Evolutionary conservation across 148 eudicot genomes (phyloP).

Genomic region (Limonium bicolor): DNA sequence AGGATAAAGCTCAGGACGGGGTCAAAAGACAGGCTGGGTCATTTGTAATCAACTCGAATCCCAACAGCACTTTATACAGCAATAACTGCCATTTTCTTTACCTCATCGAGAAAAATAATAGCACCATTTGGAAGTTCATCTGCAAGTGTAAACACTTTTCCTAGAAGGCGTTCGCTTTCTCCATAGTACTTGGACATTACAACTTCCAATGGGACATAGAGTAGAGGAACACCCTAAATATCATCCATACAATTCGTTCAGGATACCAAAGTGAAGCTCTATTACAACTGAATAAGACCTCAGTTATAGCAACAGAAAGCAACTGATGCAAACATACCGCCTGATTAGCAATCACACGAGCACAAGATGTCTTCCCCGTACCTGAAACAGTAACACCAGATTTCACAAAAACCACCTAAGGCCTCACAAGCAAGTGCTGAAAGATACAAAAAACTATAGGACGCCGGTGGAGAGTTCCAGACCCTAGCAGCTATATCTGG

Average conservation of each 20-base stretch:
- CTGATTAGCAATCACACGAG: conserved; percentile 92
- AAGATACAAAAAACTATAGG: neutral
- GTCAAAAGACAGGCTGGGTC: no score
- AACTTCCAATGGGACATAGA: conserved; percentile 84
- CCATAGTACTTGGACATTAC: conserved; percentile 94
- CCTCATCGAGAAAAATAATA: conserved; percentile 93
- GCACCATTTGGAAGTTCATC: conserved; percentile 87
- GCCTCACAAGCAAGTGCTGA: neutral
- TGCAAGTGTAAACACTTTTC: conserved; percentile 88
- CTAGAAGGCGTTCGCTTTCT: conserved; percentile 87
- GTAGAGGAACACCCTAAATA: conserved; percentile 67
- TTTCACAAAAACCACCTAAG: neutral
- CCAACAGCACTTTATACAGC: no score
- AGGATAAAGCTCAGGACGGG: no score
- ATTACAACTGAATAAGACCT: no score
- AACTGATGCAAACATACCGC: conserved; percentile 34
- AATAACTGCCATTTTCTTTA: no score
- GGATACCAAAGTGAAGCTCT: neutral
- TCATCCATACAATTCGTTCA: neutral
- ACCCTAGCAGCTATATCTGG: neutral
- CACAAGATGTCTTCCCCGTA: conserved; percentile 99
- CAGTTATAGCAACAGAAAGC: neutral
- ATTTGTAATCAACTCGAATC: no score
- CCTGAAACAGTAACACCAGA: conserved; percentile 33
- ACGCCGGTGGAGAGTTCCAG: neutral